Base-by-base conservation (phyloP, 441 rosid genomes). In the Daphne laureola region DNA sequence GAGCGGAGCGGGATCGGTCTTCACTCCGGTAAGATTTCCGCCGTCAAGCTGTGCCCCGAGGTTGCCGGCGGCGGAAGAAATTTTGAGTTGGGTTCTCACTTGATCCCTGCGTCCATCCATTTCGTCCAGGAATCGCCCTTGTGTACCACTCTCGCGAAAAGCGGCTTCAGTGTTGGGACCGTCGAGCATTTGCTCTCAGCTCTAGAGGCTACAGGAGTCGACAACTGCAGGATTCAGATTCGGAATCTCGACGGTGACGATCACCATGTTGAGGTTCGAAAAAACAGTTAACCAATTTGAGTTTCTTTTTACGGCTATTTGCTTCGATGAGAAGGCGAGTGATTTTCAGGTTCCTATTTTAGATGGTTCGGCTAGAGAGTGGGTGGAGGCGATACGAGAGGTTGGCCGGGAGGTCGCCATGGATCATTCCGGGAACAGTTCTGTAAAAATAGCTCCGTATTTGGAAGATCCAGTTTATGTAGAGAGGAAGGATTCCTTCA, bases 181-280 rank as follows among this genome's bases (percentile, higher is more conserved):
- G 84, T 86, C 4, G 96, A 88, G 74, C 98, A 91, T 58, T 74
- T 88, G 74, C 83, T 91, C 14, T 88, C 98, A 5, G 86, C 95
- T 66, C 69, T 91, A 45, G 96, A 91, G 71, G 87, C 89, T 4
- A 55, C 56, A 4, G 86, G 84, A 13, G 79, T 91, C 12, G 91
- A 88, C 54, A 91, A 91, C 57, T 91, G 95, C 64, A 72, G 73
- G 63, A 88, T 91, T 51, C 69, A 74, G 68, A 78, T 87, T 42
- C 58, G 27, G 6, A 65, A 63, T 57, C 46, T 60, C 9, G 57
- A 67, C 17, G 38, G 60, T 1, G 71, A 64, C 43, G 78, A 75
- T 60, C 49, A 8, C 4, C 79, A 78, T 57, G 74, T 78, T 17
- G 98, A 85, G 94, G 96, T 86, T 38, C 43, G 74, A 31, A 31